These are phyloP conservation scores for Oryza meridionalis DNA, from an alignment of 176 grass and related monocot species.

Conservation along the genomic window DNA sequence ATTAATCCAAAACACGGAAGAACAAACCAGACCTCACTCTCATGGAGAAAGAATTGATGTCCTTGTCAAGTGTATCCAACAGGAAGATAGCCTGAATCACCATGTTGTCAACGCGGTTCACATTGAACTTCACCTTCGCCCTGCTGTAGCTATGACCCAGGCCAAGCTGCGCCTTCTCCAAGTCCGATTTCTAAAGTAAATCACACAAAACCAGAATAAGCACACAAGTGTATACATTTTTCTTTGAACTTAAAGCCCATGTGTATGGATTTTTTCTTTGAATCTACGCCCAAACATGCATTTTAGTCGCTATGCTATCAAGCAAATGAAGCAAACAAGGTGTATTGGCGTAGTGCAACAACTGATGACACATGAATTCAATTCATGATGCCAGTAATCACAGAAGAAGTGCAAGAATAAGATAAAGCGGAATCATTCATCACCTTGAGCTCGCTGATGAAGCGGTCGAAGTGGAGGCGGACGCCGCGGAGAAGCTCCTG, in stretches of 20 bases:
- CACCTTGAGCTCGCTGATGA: conserved; percentile 89
- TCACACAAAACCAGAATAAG: conserved; percentile 21
- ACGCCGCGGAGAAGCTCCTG: conserved; percentile 77
- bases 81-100: conserved; percentile 92
- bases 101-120: conserved; percentile 90
- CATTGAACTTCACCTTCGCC: conserved; percentile 93
- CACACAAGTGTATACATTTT: not conserved
- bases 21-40: conserved; percentile 70
- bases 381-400: too few relatives aligned
- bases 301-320: not conserved
- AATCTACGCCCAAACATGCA: not conserved
- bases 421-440: not conserved
- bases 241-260: not conserved
- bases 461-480: conserved; percentile 72
- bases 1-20: not conserved
- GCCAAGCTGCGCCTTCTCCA: conserved; percentile 69
- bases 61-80: conserved; percentile 86
- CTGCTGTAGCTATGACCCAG: conserved; percentile 80
- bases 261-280: not conserved
- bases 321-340: not conserved
- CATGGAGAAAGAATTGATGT: conserved; percentile 88
- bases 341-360: not conserved
- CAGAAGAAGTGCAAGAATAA: not conserved
- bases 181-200: conserved; percentile 56
- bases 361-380: not conserved